Base-by-base conservation (phyloP, 148 eudicot species). In the Suaeda aralocaspica region DNA sequence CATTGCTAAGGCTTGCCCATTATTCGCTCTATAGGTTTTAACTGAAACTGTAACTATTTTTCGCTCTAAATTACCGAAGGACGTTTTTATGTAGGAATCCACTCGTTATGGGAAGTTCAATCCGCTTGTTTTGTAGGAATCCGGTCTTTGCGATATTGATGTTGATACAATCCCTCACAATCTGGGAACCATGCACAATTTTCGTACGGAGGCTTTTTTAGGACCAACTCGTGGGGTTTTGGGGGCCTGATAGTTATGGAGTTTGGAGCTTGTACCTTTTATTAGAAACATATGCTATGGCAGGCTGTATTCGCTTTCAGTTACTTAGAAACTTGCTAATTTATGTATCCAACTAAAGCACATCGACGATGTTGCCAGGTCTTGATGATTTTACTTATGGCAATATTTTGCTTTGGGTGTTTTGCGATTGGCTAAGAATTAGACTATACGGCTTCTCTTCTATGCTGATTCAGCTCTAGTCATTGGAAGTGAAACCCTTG, bases 81-180 rank as follows among this genome's bases (percentile, higher is more conserved):
- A 60, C 79, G 28, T 83, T 84, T 84, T 69, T 79, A 52, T 89
- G 91, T 87, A 89, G 96, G 96, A 77, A 25, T 79, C 79, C 68
- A 45, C 80, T 75, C 67, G 64, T 66, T 66, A 79, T n/a, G 62
- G 76, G 79, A 78, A 67, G 69, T 72, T 49, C 18, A 19, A n/a
- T n/a, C n/a, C n/a, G n/a, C n/a, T n/a, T n/a, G n/a, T n/a, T n/a
- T n/a, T n/a, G n/a, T n/a, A n/a, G n/a, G n/a, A n/a, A n/a, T n/a
- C n/a, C n/a, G 1, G 24, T 15, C 53, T 49, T 60, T 76, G 59
- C 57, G 67, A 78, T 78, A 71, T 42, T 51, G 82, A 73, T 76
- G 72, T 67, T 45, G 74, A 69, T 77, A 62, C 77, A 21, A 73
- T 71, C 16, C 63, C 68, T 72, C 67, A 75, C 67, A 57, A 68